Percentiles rank a stretch among this genome's conserved stretches.
phyloP scores from a whole-genome alignment of 2,329 filamentous ascomycete species.

The Colletotrichum navitas region DNA sequence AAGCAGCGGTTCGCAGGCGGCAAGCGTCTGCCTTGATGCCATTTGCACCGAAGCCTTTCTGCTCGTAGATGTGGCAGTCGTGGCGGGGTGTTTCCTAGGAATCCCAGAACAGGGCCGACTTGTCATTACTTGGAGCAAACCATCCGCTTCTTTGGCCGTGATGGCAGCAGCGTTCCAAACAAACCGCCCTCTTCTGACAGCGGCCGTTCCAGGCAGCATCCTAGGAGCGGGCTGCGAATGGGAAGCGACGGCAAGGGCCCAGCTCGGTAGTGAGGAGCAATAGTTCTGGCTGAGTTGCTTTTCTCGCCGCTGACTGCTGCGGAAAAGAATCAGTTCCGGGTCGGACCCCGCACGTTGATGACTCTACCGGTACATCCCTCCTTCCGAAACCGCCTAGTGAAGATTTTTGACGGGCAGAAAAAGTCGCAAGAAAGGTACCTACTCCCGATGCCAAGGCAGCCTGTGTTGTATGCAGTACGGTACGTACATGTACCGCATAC shows the following conservation, averaged over 20 bases:
- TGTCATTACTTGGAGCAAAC: conserved; percentile 13
- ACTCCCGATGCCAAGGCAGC: too few species aligned
- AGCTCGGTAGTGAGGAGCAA: conserved; percentile 14
- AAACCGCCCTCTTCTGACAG: conserved; percentile 25
- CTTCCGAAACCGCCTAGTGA: not conserved
- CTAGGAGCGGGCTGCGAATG: conserved; percentile 30
- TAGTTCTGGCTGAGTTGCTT: conserved; percentile 19
- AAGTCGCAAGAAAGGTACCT: conserved; percentile 31
- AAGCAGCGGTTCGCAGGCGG: conserved; percentile 20
- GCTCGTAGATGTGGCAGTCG: conserved; percentile 10
- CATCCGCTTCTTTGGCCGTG: not conserved
- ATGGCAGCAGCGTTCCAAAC: conserved; percentile 14
- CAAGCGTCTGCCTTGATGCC: conserved; percentile 7
- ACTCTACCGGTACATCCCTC: conserved; percentile 21
- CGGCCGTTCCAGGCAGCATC: conserved; percentile 35
- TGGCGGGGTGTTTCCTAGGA: conserved; percentile 25
- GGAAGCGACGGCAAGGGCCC: conserved; percentile 25
- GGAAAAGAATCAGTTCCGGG: conserved; percentile 24
- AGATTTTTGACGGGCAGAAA: conserved; percentile 23
- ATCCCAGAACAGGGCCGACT: conserved; percentile 26
- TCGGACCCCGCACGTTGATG: conserved; percentile 21
- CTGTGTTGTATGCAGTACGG: not conserved
- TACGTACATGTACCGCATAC: too few species aligned
- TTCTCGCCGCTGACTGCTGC: conserved; percentile 26
- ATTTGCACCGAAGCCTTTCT: conserved; percentile 13